Percentiles rank a stretch among this genome's conserved stretches.
These are phyloP conservation scores for Globisporangium abappressorium DNA, from an alignment of 352 stramenopile genomes.

Conservation along the genomic window DNA sequence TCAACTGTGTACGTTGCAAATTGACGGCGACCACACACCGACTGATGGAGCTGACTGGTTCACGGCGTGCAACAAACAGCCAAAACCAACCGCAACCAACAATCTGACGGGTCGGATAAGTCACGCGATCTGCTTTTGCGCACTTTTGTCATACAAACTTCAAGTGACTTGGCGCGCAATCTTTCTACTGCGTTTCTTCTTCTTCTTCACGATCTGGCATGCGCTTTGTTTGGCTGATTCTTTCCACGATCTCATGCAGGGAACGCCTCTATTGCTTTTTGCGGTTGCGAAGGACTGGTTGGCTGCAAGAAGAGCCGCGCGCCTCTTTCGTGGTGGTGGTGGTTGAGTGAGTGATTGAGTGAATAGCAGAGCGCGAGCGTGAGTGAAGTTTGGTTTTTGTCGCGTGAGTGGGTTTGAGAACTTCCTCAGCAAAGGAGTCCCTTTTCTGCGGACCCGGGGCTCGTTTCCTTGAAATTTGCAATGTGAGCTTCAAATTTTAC, in stretches of 20 bases:
- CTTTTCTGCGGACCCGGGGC: neutral
- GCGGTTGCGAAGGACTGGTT: neutral
- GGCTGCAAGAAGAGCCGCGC: neutral
- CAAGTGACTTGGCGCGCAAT: slow-evolving; percentile 1
- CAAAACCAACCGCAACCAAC: no score
- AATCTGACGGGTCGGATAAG: neutral
- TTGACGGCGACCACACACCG: no score
- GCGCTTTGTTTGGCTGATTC: neutral
- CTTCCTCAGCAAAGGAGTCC: neutral
- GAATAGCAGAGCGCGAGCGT: slow-evolving; percentile 1
- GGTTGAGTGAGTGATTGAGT: neutral
- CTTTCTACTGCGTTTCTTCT: neutral
- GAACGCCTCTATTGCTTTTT: neutral
- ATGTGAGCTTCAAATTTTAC: neutral
- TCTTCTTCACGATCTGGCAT: neutral
- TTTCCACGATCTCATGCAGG: neutral
- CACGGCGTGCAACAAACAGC: no score
- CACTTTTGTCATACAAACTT: slow-evolving; percentile 6
- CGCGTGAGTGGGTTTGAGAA: neutral
- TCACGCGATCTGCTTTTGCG: neutral
- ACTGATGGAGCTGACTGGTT: no score
- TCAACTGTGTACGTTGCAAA: no score
- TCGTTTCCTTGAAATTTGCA: neutral
- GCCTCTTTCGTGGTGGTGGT: neutral
- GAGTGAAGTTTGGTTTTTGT: slow-evolving; percentile 7